phyloP scores from a whole-genome alignment of 768 basidiomycete genomes.

The Trichaptum fuscoviolaceum region DNA sequence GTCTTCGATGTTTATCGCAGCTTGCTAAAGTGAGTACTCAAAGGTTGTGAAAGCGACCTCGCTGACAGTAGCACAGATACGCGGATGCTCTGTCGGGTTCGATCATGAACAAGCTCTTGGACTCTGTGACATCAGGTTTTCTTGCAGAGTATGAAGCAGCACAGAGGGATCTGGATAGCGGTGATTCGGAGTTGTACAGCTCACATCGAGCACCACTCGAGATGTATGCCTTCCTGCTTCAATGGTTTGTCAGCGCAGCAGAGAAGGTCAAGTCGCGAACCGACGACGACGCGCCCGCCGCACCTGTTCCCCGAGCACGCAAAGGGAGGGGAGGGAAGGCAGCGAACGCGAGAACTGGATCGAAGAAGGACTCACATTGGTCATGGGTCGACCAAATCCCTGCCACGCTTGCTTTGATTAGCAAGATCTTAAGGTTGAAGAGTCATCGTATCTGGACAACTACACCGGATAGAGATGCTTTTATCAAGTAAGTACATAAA shows the following conservation, averaged over 20 bases:
- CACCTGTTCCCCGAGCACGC: conserved; percentile 40
- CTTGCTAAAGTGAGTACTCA: conserved; percentile 55
- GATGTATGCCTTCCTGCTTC: conserved; percentile 87
- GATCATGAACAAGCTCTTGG: conserved; percentile 80
- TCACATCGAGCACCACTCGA: conserved; percentile 75
- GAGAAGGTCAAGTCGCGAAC: conserved; percentile 66
- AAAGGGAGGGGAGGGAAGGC: conserved; percentile 60
- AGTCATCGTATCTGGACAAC: conserved; percentile 88
- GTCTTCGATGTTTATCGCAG: conserved; percentile 81
- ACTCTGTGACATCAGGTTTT: conserved; percentile 77
- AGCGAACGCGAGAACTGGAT: conserved; percentile 36
- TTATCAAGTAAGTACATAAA: conserved; percentile 60
- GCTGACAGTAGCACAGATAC: conserved; percentile 26
- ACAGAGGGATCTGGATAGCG: conserved; percentile 60
- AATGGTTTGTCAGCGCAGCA: conserved; percentile 81
- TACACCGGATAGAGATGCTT: conserved; percentile 77
- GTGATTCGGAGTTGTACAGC: conserved; percentile 54
- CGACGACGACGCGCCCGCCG: conserved; percentile 37
- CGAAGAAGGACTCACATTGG: conserved; percentile 46
- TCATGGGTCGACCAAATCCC: conserved; percentile 79
- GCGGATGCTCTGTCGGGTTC: conserved; percentile 54
- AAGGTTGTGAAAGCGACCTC: background rate
- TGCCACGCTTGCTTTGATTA: conserved; percentile 59
- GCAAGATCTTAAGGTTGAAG: conserved; percentile 61
- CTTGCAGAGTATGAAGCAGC: conserved; percentile 69